Conservation (phyloP, 257 asterid species). For the Salvia hispanica region DNA sequence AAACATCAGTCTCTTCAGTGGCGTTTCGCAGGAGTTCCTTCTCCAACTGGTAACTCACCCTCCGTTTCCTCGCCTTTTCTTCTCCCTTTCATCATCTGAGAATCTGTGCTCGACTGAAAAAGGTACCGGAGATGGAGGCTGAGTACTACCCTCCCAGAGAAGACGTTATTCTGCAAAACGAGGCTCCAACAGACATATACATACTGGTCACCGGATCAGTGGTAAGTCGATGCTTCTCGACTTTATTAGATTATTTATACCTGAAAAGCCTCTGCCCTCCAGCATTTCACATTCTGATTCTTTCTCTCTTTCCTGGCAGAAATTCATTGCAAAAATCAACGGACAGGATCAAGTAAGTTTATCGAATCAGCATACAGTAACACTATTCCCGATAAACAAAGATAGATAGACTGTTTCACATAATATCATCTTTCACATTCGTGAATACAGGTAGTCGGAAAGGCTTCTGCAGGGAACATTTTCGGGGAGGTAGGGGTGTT, state of each 20-base stretch:
- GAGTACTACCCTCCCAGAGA: constrained; percentile 83
- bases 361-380: constrained; percentile 11
- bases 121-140: constrained; percentile 85
- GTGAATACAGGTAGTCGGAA: constrained; percentile 53
- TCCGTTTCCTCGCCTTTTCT: neutral
- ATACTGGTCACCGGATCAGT: constrained; percentile 72
- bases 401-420: neutral
- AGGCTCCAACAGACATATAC: constrained; percentile 70
- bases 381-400: neutral
- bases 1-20: constrained; percentile 61
- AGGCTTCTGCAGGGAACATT: constrained; percentile 59
- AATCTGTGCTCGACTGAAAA: constrained; percentile 23
- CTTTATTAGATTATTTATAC: constrained; percentile 8
- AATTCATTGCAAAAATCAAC: constrained; percentile 43
- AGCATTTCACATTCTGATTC: constrained; percentile 10
- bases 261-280: constrained; percentile 3
- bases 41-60: constrained; percentile 64
- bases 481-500: constrained; percentile 80
- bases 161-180: constrained; percentile 74
- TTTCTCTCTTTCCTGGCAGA: constrained; percentile 43
- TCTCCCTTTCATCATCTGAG: neutral
- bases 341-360: constrained; percentile 66
- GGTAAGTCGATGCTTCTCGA: constrained; percentile 42
- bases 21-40: constrained; percentile 76
- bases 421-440: neutral